phyloP scores from a whole-genome alignment of 805 yeast species.

The Suhomyces emberorum region DNA sequence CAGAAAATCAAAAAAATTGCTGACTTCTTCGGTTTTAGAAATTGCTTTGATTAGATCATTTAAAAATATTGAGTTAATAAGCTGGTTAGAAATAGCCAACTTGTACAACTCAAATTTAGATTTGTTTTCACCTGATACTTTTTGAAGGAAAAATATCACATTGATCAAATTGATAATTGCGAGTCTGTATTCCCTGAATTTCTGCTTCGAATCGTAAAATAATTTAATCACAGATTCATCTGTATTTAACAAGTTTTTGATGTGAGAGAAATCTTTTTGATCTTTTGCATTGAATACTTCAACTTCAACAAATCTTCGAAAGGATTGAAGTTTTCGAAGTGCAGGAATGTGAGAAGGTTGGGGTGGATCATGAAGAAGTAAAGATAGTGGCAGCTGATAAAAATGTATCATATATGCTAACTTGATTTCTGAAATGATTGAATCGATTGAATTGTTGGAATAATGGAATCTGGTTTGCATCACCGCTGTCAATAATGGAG shows the following conservation, averaged over 20 bases:
- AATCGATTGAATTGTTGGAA: slow-evolving; percentile 41
- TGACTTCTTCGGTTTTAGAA: neutral
- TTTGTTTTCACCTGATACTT: slow-evolving; percentile 2
- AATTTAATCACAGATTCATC: slow-evolving; percentile 12
- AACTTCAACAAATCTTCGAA: slow-evolving; percentile 32
- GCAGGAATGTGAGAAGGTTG: slow-evolving; percentile 17
- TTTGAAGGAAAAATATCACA: slow-evolving; percentile 17
- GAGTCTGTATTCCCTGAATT: slow-evolving; percentile 23
- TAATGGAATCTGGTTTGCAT: slow-evolving; percentile 33
- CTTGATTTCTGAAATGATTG: slow-evolving; percentile 35
- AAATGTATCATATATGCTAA: slow-evolving; percentile 38
- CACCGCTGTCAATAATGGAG: slow-evolving; percentile 17
- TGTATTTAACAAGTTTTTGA: slow-evolving; percentile 14
- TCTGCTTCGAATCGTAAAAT: slow-evolving; percentile 14
- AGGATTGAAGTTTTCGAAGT: slow-evolving; percentile 34
- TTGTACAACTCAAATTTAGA: slow-evolving; percentile 30
- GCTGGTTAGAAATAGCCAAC: slow-evolving; percentile 25
- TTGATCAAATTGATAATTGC: slow-evolving; percentile 25
- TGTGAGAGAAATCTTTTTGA: slow-evolving; percentile 11
- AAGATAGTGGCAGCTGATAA: slow-evolving; percentile 35
- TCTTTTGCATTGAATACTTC: slow-evolving; percentile 1
- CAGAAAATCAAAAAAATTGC: neutral
- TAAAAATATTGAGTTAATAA: slow-evolving; percentile 23
- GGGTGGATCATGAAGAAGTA: slow-evolving; percentile 14
- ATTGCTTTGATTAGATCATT: slow-evolving; percentile 17